Conservation (phyloP, 345 rosid genomes). For the Arabis hirsuta region DNA sequence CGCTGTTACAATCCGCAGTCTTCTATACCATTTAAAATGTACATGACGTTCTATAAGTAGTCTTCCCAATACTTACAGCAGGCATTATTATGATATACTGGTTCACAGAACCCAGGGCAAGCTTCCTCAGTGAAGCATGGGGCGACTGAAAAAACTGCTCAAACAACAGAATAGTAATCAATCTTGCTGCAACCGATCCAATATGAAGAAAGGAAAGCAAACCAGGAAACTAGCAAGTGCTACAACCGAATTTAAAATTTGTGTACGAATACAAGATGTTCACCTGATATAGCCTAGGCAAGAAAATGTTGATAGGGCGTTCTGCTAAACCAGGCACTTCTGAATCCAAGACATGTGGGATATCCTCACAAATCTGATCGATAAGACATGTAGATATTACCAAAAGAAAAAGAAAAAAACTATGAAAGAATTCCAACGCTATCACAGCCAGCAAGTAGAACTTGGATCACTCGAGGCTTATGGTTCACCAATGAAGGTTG, state of each 20-base stretch:
- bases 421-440: neutral
- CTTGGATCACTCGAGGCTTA: neutral
- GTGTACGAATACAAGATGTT: constrained; percentile 23
- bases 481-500: neutral
- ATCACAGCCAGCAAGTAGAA: constrained; percentile 26
- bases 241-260: constrained; percentile 10
- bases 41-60: constrained; percentile 1
- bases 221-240: constrained; percentile 16
- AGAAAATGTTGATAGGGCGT: constrained; percentile 78
- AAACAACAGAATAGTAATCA: constrained; percentile 31
- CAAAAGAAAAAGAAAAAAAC: neutral
- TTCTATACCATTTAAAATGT: constrained; percentile 11
- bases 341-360: constrained; percentile 83
- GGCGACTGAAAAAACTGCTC: constrained; percentile 93
- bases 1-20: constrained; percentile 2
- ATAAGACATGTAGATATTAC: constrained; percentile 6
- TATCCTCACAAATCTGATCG: constrained; percentile 89
- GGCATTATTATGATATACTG: constrained; percentile 94
- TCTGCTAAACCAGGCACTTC: constrained; percentile 90
- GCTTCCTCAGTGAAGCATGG: constrained; percentile 79
- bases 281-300: constrained; percentile 88
- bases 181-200: constrained; percentile 7
- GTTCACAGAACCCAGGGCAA: constrained; percentile 85
- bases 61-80: constrained; percentile 64
- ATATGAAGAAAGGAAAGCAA: constrained; percentile 24